These are phyloP conservation scores for Lentinula edodes DNA, from an alignment of 768 basidiomycete species.

Conservation along the genomic window DNA sequence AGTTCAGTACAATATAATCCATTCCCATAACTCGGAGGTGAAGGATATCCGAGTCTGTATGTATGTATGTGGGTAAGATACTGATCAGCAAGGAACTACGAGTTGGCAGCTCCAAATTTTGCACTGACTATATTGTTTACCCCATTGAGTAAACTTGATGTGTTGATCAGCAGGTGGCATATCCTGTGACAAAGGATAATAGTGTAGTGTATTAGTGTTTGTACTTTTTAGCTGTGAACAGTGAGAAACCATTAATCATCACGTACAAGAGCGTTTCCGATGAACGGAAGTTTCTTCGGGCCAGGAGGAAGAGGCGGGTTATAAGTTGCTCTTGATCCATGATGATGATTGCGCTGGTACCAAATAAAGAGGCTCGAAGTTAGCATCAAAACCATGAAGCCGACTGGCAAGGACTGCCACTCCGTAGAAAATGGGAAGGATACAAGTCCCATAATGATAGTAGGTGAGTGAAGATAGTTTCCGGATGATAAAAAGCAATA, in stretches of 20 bases:
- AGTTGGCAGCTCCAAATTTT: neutral
- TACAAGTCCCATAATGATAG: too few relatives aligned
- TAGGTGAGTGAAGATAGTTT: too few relatives aligned
- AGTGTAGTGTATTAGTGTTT: neutral
- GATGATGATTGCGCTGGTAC: neutral
- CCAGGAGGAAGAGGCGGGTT: neutral
- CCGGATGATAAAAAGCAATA: too few relatives aligned
- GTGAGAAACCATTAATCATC: neutral
- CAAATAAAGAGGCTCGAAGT: neutral
- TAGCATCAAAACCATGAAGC: too few relatives aligned
- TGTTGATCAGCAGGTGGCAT: constrained; percentile 32
- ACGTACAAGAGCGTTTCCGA: neutral
- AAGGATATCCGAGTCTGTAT: constrained; percentile 23
- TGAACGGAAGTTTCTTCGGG: neutral
- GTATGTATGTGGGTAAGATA: too few relatives aligned
- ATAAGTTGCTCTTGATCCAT: too few relatives aligned
- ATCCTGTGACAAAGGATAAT: constrained; percentile 11
- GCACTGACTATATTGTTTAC: constrained; percentile 26
- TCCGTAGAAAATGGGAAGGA: too few relatives aligned
- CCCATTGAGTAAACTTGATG: constrained; percentile 32
- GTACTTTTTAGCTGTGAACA: neutral
- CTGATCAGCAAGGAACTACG: neutral
- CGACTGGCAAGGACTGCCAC: too few relatives aligned
- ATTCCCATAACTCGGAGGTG: constrained; percentile 21
- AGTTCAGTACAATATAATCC: constrained; percentile 27